Evolutionary conservation across 495 filamentous ascomycete genomes (phyloP).

Genomic region (Penicillium roqueforti): DNA sequence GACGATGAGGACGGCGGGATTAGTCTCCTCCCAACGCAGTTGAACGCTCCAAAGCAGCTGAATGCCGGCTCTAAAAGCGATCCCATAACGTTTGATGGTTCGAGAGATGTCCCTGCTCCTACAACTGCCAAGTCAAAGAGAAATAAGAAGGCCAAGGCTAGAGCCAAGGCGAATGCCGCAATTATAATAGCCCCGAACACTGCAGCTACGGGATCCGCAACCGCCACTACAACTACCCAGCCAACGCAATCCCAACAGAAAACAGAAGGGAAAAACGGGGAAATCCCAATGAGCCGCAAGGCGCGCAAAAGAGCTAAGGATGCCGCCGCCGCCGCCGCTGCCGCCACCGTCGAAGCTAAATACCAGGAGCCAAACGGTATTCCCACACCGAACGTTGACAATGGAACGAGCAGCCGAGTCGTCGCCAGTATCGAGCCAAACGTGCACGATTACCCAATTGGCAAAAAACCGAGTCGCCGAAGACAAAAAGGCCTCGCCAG

Average conservation of each 20-base stretch:
- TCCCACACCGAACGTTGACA: neutral
- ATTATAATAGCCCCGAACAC: neutral
- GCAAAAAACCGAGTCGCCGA: neutral
- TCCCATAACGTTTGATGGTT: neutral
- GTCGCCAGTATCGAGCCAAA: neutral
- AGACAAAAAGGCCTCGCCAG: neutral
- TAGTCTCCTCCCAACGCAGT: conserved; percentile 2
- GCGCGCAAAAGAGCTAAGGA: neutral
- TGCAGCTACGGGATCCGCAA: neutral
- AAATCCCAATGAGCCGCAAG: neutral
- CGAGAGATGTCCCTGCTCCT: neutral
- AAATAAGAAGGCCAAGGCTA: conserved; percentile 14
- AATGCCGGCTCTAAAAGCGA: neutral
- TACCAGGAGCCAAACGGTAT: neutral
- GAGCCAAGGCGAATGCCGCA: conserved; percentile 18
- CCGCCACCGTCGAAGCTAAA: neutral
- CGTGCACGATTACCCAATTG: neutral
- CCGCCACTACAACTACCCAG: neutral
- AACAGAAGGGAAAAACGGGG: neutral
- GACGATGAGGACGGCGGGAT: conserved; percentile 19
- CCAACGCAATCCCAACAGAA: neutral
- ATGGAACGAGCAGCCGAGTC: neutral
- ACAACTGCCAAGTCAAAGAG: conserved; percentile 6
- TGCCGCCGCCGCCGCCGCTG: neutral
- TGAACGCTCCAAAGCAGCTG: neutral